A percentile compares a stretch with the other conserved stretches of the same genome.
Evolutionary conservation across 768 basidiomycete genomes (phyloP).

Genomic region (Tulasnella sp.): DNA sequence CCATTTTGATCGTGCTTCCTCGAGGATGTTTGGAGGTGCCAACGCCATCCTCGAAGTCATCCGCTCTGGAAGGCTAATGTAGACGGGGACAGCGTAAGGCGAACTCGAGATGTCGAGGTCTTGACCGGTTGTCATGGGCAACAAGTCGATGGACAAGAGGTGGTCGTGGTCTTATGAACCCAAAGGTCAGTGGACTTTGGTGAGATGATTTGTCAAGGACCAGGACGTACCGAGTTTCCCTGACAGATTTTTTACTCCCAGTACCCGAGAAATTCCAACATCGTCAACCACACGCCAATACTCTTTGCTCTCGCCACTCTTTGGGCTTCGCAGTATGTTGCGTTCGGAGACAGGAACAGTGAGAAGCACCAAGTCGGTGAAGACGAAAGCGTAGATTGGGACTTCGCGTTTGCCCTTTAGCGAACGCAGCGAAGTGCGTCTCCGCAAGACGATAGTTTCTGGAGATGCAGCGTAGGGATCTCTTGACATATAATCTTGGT

Average conservation of each 20-base stretch:
- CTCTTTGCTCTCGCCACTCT: conserved; percentile 37
- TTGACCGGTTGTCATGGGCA: conserved; percentile 48
- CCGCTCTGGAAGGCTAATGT: conserved; percentile 44
- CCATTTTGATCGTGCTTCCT: conserved; percentile 49
- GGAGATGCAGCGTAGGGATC: conserved; percentile 1
- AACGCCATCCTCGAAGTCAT: conserved; percentile 29
- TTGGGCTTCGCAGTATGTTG: conserved; percentile 40
- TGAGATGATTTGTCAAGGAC: not conserved
- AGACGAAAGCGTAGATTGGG: conserved; percentile 54
- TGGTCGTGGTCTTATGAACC: conserved; percentile 42
- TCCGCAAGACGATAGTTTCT: not conserved
- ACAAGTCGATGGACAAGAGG: conserved; percentile 54
- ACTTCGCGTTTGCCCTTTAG: conserved; percentile 34
- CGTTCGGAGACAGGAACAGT: conserved; percentile 46
- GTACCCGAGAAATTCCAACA: conserved; percentile 55
- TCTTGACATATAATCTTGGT: conserved; percentile 18
- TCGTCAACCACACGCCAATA: conserved; percentile 52
- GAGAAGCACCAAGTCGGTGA: conserved; percentile 72
- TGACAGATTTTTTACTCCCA: conserved; percentile 52
- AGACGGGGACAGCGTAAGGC: conserved; percentile 45
- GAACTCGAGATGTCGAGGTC: conserved; percentile 45
- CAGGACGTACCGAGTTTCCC: conserved; percentile 41
- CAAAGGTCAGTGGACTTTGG: not conserved
- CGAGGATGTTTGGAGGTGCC: conserved; percentile 35
- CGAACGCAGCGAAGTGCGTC: conserved; percentile 30